Evolutionary conservation across 2,329 filamentous ascomycete species (phyloP).

Genomic region (Ceratocystis cubensis): DNA sequence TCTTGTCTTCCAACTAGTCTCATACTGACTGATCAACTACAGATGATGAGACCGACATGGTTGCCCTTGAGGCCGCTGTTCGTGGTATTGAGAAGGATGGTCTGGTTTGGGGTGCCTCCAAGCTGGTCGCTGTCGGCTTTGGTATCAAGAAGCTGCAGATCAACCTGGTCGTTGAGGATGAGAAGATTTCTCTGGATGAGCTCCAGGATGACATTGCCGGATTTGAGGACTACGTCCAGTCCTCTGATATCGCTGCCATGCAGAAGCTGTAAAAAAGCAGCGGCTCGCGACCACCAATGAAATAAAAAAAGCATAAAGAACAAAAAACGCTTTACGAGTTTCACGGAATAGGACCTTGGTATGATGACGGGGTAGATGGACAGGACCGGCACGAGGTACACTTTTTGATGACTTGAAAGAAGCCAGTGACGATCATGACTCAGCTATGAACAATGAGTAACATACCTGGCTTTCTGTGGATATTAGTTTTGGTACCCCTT

Average conservation of each 20-base stretch:
- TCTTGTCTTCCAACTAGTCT: not conserved
- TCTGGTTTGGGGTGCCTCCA: conserved; percentile 88
- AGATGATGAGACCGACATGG: conserved; percentile 93
- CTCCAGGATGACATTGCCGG: conserved; percentile 72
- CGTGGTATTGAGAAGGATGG: conserved; percentile 80
- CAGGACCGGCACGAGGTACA: conserved; percentile 10
- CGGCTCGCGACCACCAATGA: conserved; percentile 18
- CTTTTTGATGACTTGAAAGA: conserved; percentile 11
- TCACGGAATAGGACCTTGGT: not conserved
- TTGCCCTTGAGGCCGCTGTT: conserved; percentile 65
- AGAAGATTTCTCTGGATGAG: conserved; percentile 58
- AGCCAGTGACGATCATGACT: conserved; percentile 2
- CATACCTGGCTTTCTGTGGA: conserved; percentile 6
- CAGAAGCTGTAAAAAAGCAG: conserved; percentile 79
- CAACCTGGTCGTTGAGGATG: conserved; percentile 88
- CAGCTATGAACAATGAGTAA: conserved; percentile 13
- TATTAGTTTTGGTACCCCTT: not conserved
- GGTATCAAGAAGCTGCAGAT: conserved; percentile 99
- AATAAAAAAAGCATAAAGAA: conserved; percentile 18
- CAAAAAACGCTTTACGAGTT: conserved; percentile 18
- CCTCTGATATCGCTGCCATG: conserved; percentile 80
- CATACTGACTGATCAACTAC: conserved; percentile 24
- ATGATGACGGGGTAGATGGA: conserved; percentile 10
- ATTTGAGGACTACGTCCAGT: conserved; percentile 93
- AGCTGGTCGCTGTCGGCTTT: conserved; percentile 82